Conservation (phyloP, 768 basidiomycete species). For the Sporobolomyces pararoseus region DNA sequence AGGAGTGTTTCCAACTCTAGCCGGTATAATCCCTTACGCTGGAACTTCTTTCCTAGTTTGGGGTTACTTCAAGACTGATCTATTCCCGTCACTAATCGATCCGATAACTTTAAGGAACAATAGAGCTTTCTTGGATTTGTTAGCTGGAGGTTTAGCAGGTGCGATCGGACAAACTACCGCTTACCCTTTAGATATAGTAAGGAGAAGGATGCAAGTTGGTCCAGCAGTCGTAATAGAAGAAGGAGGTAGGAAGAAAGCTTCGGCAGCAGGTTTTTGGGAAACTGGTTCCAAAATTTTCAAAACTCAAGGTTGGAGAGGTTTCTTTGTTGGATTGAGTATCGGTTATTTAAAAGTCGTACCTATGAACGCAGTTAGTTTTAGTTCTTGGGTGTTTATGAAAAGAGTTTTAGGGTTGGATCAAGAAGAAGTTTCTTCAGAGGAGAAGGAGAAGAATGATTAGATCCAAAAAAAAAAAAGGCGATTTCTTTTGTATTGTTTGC, state of each 20-base stretch:
- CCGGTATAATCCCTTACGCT: conserved; percentile 92
- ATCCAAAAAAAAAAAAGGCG: no score
- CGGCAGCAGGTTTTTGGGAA: conserved; percentile 75
- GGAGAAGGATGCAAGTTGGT: conserved; percentile 91
- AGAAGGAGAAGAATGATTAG: neutral
- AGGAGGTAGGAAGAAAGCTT: neutral
- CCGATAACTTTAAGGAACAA: conserved; percentile 17
- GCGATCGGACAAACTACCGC: conserved; percentile 79
- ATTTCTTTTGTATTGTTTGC: neutral
- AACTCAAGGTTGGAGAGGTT: conserved; percentile 73
- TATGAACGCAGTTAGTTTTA: conserved; percentile 88
- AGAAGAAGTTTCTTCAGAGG: neutral
- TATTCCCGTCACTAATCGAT: conserved; percentile 57
- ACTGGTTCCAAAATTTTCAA: conserved; percentile 66
- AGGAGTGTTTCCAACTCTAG: conserved; percentile 86
- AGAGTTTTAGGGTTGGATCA: conserved; percentile 26
- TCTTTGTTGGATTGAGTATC: conserved; percentile 84
- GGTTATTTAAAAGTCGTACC: conserved; percentile 93
- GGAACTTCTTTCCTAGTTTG: conserved; percentile 91
- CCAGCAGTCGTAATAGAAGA: conserved; percentile 66
- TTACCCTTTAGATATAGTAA: conserved; percentile 90
- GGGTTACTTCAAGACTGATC: conserved; percentile 59
- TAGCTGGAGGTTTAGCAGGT: conserved; percentile 80
- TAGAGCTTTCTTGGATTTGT: conserved; percentile 62
- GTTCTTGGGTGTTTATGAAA: conserved; percentile 56